Evolutionary conservation across 2,329 filamentous ascomycete genomes (phyloP).

Genomic region (Talaromyces sp.): DNA sequence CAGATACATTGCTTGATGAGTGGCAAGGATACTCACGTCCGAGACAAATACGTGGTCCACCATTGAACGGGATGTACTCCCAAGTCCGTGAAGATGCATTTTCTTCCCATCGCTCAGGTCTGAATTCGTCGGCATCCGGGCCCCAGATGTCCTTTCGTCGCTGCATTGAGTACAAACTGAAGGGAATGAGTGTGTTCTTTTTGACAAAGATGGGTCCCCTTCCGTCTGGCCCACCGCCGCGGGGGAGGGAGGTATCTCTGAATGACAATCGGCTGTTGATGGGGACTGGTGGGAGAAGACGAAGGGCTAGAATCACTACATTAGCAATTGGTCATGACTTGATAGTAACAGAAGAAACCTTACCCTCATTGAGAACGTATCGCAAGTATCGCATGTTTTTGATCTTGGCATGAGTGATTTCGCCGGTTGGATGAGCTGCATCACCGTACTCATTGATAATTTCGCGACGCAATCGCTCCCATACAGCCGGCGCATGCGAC

Average conservation of each 20-base stretch:
- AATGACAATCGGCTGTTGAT: constrained; percentile 47
- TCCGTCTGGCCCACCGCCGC: constrained; percentile 25
- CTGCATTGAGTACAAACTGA: constrained; percentile 70
- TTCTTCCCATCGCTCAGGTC: constrained; percentile 47
- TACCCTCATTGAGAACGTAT: constrained; percentile 19
- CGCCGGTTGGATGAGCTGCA: background rate
- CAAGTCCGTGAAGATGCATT: constrained; percentile 45
- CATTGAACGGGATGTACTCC: constrained; percentile 37
- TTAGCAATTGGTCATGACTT: background rate
- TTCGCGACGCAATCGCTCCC: constrained; percentile 24
- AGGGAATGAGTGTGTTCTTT: constrained; percentile 64
- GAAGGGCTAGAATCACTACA: constrained; percentile 3
- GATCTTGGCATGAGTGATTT: constrained; percentile 33
- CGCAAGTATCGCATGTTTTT: constrained; percentile 19
- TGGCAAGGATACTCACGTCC: constrained; percentile 25
- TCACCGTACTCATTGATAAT: constrained; percentile 24
- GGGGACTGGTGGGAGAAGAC: constrained; percentile 54
- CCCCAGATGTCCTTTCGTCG: constrained; percentile 57
- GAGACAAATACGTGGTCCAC: constrained; percentile 27
- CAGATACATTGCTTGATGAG: background rate
- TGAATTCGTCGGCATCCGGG: constrained; percentile 44
- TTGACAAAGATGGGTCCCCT: constrained; percentile 60
- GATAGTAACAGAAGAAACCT: background rate
- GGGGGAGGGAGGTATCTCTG: constrained; percentile 16
- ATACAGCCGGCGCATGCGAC: constrained; percentile 28